These are phyloP conservation scores for Bromus sterilis DNA, from an alignment of 176 grass and related monocot genomes.

Conservation along the genomic window DNA sequence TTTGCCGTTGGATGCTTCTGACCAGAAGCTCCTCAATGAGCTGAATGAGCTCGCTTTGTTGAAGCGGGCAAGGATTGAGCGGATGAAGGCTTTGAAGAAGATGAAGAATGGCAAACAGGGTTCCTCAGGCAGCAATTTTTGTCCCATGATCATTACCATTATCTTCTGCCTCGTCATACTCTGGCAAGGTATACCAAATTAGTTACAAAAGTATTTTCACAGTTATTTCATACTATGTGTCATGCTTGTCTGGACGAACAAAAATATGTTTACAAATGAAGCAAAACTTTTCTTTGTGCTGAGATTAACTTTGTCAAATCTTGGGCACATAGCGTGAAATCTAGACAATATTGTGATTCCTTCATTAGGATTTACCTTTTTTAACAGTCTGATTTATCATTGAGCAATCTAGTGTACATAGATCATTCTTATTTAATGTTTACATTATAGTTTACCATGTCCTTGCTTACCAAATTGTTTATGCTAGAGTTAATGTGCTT, in stretches of 20 bases:
- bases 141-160: slow-evolving; percentile 70
- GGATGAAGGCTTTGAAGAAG: slow-evolving; percentile 93
- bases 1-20: slow-evolving; percentile 51
- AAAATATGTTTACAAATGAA: neutral
- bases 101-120: slow-evolving; percentile 72
- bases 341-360: neutral
- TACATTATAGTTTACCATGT: neutral
- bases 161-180: slow-evolving; percentile 92
- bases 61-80: slow-evolving; percentile 83
- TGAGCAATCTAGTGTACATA: neutral
- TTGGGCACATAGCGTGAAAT: neutral
- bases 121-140: slow-evolving; percentile 42
- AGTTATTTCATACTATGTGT: neutral
- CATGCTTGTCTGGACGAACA: neutral
- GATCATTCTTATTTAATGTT: neutral
- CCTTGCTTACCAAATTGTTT: neutral
- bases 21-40: slow-evolving; percentile 83
- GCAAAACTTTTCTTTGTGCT: neutral
- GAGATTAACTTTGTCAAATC: neutral
- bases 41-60: slow-evolving; percentile 68
- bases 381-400: neutral
- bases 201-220: neutral
- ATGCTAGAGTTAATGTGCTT: neutral
- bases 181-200: slow-evolving; percentile 84
- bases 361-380: neutral